Evolutionary conservation across 441 rosid genomes (phyloP).

Genomic region (Erodium texanum): DNA sequence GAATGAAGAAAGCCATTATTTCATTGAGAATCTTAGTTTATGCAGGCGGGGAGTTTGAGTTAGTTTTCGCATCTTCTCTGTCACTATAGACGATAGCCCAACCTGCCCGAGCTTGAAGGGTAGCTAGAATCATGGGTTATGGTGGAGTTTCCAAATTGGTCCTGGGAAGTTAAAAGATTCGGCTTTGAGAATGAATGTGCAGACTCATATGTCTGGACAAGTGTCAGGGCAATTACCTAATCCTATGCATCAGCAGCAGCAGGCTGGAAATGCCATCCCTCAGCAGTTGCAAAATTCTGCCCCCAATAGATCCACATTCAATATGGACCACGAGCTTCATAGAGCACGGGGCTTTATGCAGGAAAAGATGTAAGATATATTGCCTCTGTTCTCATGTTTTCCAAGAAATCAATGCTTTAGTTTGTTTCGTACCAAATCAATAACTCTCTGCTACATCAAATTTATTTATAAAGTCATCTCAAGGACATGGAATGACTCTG

Average conservation of each 20-base stretch:
- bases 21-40: not conserved
- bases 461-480: no score
- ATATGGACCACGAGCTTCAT: slow-evolving; percentile 37
- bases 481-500: no score
- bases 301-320: slow-evolving; percentile 15
- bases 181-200: slow-evolving; percentile 58
- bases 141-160: not conserved
- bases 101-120: not conserved
- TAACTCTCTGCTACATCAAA: not conserved
- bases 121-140: not conserved
- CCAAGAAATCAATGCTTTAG: not conserved
- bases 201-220: slow-evolving; percentile 73
- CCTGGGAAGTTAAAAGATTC: slow-evolving; percentile 15
- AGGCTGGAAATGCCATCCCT: slow-evolving; percentile 52
- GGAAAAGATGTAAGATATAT: slow-evolving; percentile 52
- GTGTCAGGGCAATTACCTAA: slow-evolving; percentile 60
- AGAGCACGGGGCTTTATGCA: slow-evolving; percentile 42
- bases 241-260: slow-evolving; percentile 58
- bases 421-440: not conserved
- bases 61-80: not conserved
- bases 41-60: not conserved
- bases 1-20: not conserved
- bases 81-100: no score
- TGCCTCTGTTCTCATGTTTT: not conserved
- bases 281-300: slow-evolving; percentile 62